Evolutionary conservation across 495 filamentous ascomycete species (phyloP), one percentile per base, ranked within the genome.

Genomic region (Neurospora pannonica): DNA sequence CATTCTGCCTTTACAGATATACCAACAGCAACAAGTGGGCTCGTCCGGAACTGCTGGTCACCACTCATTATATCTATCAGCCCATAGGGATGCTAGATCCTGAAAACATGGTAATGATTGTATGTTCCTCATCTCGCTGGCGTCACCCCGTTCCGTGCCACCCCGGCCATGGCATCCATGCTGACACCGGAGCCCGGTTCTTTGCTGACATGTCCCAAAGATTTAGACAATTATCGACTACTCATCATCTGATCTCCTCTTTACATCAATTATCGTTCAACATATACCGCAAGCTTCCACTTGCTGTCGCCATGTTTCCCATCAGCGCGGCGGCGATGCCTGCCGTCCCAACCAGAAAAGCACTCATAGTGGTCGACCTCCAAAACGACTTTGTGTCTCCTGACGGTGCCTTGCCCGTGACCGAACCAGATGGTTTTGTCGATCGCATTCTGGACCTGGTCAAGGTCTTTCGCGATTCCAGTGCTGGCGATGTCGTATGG

Each of bases 351-450:
- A 96, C 94, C 13, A 89, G 94, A 70, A 92, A 94, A 84, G 96
- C 94, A 1, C 83, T 99, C 46, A 84, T 99, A 34, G 81, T 97
- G 17, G 85, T 98, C 71, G 95, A 97, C 78, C 87, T 97, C 31
- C 96, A 98, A 76, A 97, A 97, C 80, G 96, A 98, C 81, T 97
- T 98, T 78, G 81, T 97, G 62, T 87, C 89, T 37, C 82, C 89
- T 1, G 87, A 89, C 43, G 94, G 92, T 39, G 89, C 90, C 48
- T 84, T 97, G 40, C 87, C 90, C 42, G 87, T 94, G 54, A 85
- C 84, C 60, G 87, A 89, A 60, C 89, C 89, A 24, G 83, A 88
- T 10, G 89, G 90, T 17, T 93, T 94, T 71, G 80, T 96, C 28
- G 87, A 92, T 34, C 87, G 86, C 3, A 88, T 94, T 38, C 86